Base-by-base conservation (phyloP, 345 rosid genomes). In the Salix brachista region DNA sequence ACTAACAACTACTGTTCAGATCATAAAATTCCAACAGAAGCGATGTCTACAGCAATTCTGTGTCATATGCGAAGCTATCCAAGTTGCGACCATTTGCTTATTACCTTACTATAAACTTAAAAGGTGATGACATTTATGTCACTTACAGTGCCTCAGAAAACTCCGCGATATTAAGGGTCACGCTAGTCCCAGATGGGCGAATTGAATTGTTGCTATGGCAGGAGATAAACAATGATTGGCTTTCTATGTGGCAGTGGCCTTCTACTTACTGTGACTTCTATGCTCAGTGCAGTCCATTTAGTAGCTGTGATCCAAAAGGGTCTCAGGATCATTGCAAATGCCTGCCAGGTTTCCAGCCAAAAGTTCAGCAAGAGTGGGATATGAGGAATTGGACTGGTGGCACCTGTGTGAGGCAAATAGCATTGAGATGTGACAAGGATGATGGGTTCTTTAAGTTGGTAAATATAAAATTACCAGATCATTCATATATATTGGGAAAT, bases 401-500 rank as follows among this genome's bases (percentile, higher is more conserved):
- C 6, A 52, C 58, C n/a, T 78, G 80, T 37, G 56, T 65, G 17
- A 71, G 75, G 76, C 37, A 62, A 36, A 39, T 1, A 28, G 26
- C 61, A 9, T 23, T 78, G 56, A 21, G 19, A 42, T 78, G 80
- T 34, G 26, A 64, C 7, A 65, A 39, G 26, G 39, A 18, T 48
- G 80, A 70, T 21, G 48, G 30, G 16, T 70, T 77, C 18, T 28
- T 30, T 34, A 62, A 64, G 25, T 25, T 70, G 14, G 25, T 14
- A 14, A 46, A n/a, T 6, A 25, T 70, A 13, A 77, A 77, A 64
- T 36, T 77, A 28, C 80, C 75, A n/a, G 80, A 77, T 44, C 46
- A 37, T 42, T 62, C 66, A 41, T 19, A 39, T 32, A 48, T 25
- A 2, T 8, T 18, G 60, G 64, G 41, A 70, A 41, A 61, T 36